phyloP scores from a whole-genome alignment of 805 yeast species.

The Limtongia smithiae region DNA sequence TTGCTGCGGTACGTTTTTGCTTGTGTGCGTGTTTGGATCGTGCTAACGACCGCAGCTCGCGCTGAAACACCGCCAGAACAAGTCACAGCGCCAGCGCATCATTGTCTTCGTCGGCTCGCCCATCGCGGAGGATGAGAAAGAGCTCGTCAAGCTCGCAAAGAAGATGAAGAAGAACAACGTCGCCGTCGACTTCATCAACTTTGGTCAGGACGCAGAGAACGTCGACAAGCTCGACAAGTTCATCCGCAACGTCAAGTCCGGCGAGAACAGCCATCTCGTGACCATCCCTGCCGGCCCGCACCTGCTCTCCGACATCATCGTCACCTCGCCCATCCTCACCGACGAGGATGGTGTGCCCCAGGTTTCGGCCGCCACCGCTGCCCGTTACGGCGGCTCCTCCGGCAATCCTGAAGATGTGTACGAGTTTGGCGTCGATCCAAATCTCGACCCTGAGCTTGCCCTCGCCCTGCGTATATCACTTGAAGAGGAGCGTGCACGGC shows the following conservation, averaged over 20 bases:
- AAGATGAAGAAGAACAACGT: slow-evolving; percentile 89
- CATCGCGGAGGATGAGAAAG: slow-evolving; percentile 61
- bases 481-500: slow-evolving; percentile 92
- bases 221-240: slow-evolving; percentile 76
- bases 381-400: slow-evolving; percentile 40
- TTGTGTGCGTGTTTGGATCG: background rate
- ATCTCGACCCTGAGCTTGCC: slow-evolving; percentile 95
- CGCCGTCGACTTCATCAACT: slow-evolving; percentile 83
- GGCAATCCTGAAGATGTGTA: slow-evolving; percentile 40
- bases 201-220: slow-evolving; percentile 83
- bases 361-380: slow-evolving; percentile 42
- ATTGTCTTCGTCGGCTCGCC: slow-evolving; percentile 89
- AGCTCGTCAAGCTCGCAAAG: slow-evolving; percentile 79
- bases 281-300: slow-evolving; percentile 87
- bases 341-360: slow-evolving; percentile 51
- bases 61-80: slow-evolving; percentile 92
- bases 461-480: slow-evolving; percentile 89
- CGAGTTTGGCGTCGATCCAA: slow-evolving; percentile 76
- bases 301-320: slow-evolving; percentile 74
- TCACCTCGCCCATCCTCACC: slow-evolving; percentile 67
- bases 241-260: slow-evolving; percentile 62
- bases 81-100: slow-evolving; percentile 85
- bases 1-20: slow-evolving; percentile 54
- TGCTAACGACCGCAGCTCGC: slow-evolving; percentile 48
- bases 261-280: slow-evolving; percentile 72